A percentile compares a stretch with the other conserved stretches of the same genome.
Evolutionary conservation across 345 rosid genomes (phyloP).

Genomic region (Hibiscus mutabilis): DNA sequence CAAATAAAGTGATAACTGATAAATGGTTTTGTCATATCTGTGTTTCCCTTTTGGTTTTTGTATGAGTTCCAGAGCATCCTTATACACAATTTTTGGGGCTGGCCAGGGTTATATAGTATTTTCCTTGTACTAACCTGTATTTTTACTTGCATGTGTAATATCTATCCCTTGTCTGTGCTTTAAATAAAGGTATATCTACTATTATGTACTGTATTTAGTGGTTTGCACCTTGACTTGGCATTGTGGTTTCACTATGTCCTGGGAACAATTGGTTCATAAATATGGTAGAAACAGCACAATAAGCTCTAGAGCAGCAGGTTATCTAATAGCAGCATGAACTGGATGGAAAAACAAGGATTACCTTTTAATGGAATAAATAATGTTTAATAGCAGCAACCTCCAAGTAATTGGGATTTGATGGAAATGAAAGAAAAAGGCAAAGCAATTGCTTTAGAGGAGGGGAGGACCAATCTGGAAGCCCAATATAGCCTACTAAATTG

Average conservation of each 20-base stretch:
- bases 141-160: not conserved
- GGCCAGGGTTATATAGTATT: not conserved
- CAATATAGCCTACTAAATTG: too few species aligned
- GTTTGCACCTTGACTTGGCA: not conserved
- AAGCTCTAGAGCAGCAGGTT: not conserved
- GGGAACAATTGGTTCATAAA: not conserved
- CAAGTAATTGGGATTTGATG: too few species aligned
- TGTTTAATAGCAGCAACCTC: not conserved
- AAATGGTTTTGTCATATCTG: not conserved
- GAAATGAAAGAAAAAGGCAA: too few species aligned
- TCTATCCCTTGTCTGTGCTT: not conserved
- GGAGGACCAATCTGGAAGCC: too few species aligned
- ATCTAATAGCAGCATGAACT: not conserved
- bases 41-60: slow-evolving; percentile 1
- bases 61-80: slow-evolving; percentile 4
- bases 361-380: too few species aligned
- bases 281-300: not conserved
- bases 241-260: not conserved
- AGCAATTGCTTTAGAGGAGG: too few species aligned
- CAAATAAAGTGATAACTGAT: not conserved
- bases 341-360: not conserved
- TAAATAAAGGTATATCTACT: not conserved
- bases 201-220: not conserved
- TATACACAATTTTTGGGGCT: slow-evolving; percentile 9
- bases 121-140: slow-evolving; percentile 8